phyloP scores from a whole-genome alignment of 2,329 filamentous ascomycete species.

The Aspergillus nomiae region DNA sequence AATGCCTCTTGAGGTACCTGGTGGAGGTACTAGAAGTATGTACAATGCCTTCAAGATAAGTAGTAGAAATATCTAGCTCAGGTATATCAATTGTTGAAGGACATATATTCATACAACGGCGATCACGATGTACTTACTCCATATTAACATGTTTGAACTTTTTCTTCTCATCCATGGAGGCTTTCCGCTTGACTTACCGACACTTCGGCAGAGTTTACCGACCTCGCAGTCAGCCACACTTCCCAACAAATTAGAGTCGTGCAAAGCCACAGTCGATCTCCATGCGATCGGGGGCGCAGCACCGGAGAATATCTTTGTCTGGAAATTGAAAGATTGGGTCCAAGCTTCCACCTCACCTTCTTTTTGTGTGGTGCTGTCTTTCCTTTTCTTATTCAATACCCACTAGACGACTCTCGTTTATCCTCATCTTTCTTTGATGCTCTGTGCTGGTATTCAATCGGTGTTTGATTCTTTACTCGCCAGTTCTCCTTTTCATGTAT shows the following conservation, averaged over 20 bases:
- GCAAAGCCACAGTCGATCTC: conserved; percentile 5
- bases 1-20: too few species aligned
- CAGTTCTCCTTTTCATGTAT: conserved; percentile 1
- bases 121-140: background rate
- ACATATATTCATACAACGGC: too few species aligned
- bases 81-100: too few species aligned
- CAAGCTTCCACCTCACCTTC: conserved; percentile 7
- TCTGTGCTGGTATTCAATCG: background rate
- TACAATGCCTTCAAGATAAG: background rate
- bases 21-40: background rate
- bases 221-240: background rate
- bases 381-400: background rate
- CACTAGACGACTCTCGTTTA: background rate
- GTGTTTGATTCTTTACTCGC: conserved; percentile 32
- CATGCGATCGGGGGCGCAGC: conserved; percentile 9
- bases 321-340: background rate
- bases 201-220: background rate
- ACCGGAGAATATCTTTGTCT: conserved; percentile 5
- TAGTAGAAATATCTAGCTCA: background rate
- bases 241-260: background rate
- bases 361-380: background rate
- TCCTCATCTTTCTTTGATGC: conserved; percentile 2
- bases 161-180: background rate
- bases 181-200: background rate
- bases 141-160: background rate